Conservation (phyloP, 768 basidiomycete species). For the Phylloporus rhodoxanthus region DNA sequence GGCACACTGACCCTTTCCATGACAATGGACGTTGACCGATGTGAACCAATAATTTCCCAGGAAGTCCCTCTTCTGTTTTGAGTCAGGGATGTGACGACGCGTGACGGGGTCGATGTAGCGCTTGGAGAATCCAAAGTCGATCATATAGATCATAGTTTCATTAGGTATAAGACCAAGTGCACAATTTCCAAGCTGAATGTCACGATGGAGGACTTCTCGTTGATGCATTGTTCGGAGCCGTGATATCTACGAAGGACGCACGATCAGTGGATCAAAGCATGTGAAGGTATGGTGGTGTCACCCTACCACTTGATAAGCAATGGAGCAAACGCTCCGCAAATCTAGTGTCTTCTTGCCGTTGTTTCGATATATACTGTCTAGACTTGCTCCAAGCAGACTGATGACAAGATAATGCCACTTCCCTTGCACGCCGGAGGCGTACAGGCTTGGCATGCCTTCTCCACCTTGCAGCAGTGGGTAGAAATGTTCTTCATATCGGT, state of each 20-base stretch:
- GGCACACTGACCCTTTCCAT: slow-evolving; percentile 53
- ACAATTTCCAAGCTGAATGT: slow-evolving; percentile 77
- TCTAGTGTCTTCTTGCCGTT: slow-evolving; percentile 57
- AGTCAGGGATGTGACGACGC: slow-evolving; percentile 65
- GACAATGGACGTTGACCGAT: slow-evolving; percentile 73
- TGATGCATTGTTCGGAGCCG: slow-evolving; percentile 73
- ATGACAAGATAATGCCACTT: slow-evolving; percentile 73
- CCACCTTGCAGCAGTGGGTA: slow-evolving; percentile 70
- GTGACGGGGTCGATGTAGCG: slow-evolving; percentile 64
- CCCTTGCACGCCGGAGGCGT: slow-evolving; percentile 51
- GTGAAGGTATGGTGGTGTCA: neutral
- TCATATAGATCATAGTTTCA: slow-evolving; percentile 66
- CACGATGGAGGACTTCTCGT: slow-evolving; percentile 67
- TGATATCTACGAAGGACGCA: slow-evolving; percentile 44
- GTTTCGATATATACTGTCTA: slow-evolving; percentile 56
- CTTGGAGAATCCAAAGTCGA: slow-evolving; percentile 83
- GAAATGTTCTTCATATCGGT: slow-evolving; percentile 60
- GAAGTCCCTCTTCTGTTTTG: slow-evolving; percentile 62
- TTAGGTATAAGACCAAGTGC: slow-evolving; percentile 57
- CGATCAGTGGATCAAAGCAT: slow-evolving; percentile 6
- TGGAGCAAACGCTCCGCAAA: slow-evolving; percentile 63
- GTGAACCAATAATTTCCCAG: slow-evolving; percentile 85
- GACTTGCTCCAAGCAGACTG: slow-evolving; percentile 63
- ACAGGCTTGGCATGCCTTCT: slow-evolving; percentile 69
- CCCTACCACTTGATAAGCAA: slow-evolving; percentile 73